Percentiles rank a stretch among this genome's conserved stretches.
Evolutionary conservation across 2,329 filamentous ascomycete genomes (phyloP).

Genomic region (Fusarium solani-melongenae): DNA sequence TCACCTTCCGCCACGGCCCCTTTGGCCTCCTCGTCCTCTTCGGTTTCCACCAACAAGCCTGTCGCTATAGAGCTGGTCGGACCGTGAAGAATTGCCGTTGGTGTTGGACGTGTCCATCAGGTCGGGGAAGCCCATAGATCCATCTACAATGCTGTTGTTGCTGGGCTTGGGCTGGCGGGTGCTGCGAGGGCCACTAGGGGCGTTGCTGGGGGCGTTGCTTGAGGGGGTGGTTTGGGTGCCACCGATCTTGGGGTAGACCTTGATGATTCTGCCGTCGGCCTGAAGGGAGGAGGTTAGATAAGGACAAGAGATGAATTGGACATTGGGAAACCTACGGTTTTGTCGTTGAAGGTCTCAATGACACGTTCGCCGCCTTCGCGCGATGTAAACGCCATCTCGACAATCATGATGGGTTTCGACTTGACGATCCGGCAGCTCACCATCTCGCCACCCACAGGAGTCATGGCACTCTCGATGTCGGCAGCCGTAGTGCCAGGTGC

Average conservation of each 20-base stretch:
- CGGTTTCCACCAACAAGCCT: constrained; percentile 49
- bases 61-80: constrained; percentile 64
- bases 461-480: constrained; percentile 85
- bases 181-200: constrained; percentile 46
- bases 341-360: constrained; percentile 80
- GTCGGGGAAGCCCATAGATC: constrained; percentile 65
- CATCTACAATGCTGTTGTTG: constrained; percentile 60
- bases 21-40: constrained; percentile 43
- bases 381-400: constrained; percentile 80
- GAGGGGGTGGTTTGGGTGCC: constrained; percentile 47
- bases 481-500: constrained; percentile 83
- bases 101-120: constrained; percentile 50
- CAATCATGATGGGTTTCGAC: constrained; percentile 76
- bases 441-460: constrained; percentile 77
- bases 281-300: constrained; percentile 40
- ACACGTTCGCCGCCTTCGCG: constrained; percentile 79
- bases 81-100: constrained; percentile 36
- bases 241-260: constrained; percentile 76
- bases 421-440: constrained; percentile 75
- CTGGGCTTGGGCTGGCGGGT: constrained; percentile 37
- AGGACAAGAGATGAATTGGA: neutral
- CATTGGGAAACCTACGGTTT: constrained; percentile 67
- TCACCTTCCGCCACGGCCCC: constrained; percentile 39
- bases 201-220: constrained; percentile 42
- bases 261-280: constrained; percentile 80